A percentile compares a stretch with the other conserved stretches of the same genome.
Evolutionary conservation across 768 basidiomycete species (phyloP).

Genomic region (Leccinellum rugosiceps): DNA sequence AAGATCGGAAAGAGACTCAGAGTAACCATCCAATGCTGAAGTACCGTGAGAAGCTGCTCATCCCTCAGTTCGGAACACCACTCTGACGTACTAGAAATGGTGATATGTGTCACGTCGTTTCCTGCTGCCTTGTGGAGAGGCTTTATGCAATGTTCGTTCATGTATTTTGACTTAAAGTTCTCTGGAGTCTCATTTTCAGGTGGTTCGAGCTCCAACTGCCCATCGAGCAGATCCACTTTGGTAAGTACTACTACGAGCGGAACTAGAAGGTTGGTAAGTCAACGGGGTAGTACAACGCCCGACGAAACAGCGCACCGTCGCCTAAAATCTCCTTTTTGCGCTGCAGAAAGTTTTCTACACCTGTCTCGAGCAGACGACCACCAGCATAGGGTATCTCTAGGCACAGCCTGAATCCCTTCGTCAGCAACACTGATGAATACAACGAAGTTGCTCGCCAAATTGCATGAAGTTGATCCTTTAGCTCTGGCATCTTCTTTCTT

Average conservation of each 20-base stretch:
- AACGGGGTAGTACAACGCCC: conserved; percentile 4
- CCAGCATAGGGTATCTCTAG: conserved; percentile 11
- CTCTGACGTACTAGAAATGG: conserved; percentile 7
- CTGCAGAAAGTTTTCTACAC: conserved; percentile 9
- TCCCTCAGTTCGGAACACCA: background rate
- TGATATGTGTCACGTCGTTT: background rate
- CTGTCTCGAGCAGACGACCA: conserved; percentile 4
- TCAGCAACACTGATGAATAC: background rate
- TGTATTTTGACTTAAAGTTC: background rate
- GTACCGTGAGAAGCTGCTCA: background rate
- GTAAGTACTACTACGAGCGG: conserved; percentile 14
- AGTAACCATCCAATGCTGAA: conserved; percentile 5
- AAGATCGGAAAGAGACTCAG: conserved; percentile 1
- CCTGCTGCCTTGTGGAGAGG: background rate
- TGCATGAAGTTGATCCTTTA: conserved; percentile 10
- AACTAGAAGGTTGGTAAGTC: too few relatives aligned
- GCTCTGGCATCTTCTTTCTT: background rate
- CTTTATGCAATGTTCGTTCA: background rate
- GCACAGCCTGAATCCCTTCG: conserved; percentile 9
- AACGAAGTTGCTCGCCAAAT: conserved; percentile 3
- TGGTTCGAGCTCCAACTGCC: conserved; percentile 1
- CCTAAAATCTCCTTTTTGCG: conserved; percentile 4
- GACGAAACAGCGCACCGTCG: background rate
- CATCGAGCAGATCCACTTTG: conserved; percentile 9
- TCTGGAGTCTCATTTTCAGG: background rate